These are phyloP conservation scores for Phenoliferia sp. DNA, from an alignment of 1,284 basidiomycete genomes.

Conservation along the genomic window DNA sequence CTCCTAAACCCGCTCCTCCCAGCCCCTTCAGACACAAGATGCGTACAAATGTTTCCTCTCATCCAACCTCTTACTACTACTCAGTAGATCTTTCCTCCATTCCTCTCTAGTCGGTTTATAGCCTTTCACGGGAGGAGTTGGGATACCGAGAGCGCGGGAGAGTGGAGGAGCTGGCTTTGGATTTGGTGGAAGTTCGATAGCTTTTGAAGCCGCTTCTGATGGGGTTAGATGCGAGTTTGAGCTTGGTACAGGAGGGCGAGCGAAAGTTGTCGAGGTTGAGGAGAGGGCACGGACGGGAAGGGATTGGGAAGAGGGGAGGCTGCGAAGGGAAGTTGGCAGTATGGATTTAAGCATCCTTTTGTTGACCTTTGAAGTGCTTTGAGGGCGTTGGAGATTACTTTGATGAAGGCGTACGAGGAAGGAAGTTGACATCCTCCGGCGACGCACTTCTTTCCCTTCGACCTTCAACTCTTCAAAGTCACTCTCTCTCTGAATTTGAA, in stretches of 20 bases:
- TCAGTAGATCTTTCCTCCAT: conserved; percentile 62
- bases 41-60: conserved; percentile 70
- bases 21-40: no score
- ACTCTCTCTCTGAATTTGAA: no score
- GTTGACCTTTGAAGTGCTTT: no score
- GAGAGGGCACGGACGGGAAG: background rate
- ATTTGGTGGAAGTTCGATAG: conserved; percentile 5
- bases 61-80: conserved; percentile 63
- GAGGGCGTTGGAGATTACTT: no score
- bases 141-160: conserved; percentile 68
- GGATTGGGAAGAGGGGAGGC: background rate
- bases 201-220: conserved; percentile 18
- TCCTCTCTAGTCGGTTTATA: conserved; percentile 58
- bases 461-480: no score
- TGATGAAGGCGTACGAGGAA: no score
- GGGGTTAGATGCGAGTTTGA: conserved; percentile 21
- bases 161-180: conserved; percentile 53
- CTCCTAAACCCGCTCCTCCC: no score
- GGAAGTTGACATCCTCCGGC: no score
- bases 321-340: no score
- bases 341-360: no score
- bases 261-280: background rate
- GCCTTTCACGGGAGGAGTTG: conserved; percentile 53
- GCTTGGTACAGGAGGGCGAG: no score
- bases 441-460: background rate